Base-by-base conservation (phyloP, 1,284 basidiomycete genomes). In the Leccinum colubrinum region DNA sequence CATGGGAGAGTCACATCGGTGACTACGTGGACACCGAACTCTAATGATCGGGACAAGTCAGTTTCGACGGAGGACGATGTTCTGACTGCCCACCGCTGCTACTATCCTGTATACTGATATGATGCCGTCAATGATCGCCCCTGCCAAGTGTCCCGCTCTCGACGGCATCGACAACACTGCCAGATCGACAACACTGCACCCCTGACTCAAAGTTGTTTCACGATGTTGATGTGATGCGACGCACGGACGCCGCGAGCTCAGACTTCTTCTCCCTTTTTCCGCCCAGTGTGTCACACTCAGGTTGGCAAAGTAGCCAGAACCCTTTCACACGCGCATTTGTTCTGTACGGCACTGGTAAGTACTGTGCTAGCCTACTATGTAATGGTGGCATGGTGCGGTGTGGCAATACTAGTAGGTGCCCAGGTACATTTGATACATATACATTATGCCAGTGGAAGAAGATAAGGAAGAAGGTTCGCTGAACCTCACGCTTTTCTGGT, bases 401-500 rank as follows among this genome's bases (percentile, higher is more conserved):
- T 20, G 20, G 20, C 20, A 20, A 20, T 20, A 25, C 22, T 22
- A 22, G 22, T 22, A 22, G 25, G 25, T 25, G 25, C 25, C 25
- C 25, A 25, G 25, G 25, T 25, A 25, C 25, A 25, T 25, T 25
- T 25, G 25, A 25, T 25, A 25, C 22, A 22, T 22, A 22, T 22
- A 2, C 22, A 22, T 22, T 22, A 22, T 22, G 22, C 20, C 20
- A 20, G 20, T 98, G 96, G 96, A 94, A 97, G 85, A 97, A 97
- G 85, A 98, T 98, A 76, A 86, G 94, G 62, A 91, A 98, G 72
- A 94, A 98, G 85, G 93, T 94, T 64, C 61, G 83, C 77, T 53
- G 53, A 22, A 22, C 22, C 22, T 22, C 22, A 22, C 22, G 22
- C 22, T 22, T 22, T 22, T 22, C 22, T 22, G 22, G 22, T 22